A percentile compares a stretch with the other conserved stretches of the same genome.
Conservation (phyloP, 371 early-diverging fungal genomes). For the Fennellomyces sp. region DNA sequence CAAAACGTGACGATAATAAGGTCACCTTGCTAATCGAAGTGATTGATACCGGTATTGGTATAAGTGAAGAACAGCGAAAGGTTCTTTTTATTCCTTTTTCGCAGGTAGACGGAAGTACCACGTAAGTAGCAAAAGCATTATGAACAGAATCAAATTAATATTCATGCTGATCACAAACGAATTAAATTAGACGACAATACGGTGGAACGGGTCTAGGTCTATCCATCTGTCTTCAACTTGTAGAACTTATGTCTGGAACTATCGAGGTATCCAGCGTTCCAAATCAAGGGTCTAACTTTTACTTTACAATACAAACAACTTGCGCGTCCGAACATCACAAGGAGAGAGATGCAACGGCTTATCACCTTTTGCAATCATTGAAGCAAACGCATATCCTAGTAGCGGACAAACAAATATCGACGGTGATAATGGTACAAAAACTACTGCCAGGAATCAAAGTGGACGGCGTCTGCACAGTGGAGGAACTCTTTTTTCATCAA, state of each 20-base stretch:
- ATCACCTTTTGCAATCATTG: conserved; percentile 19
- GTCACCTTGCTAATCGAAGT: conserved; percentile 36
- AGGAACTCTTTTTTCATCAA: conserved; percentile 14
- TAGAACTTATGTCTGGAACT: conserved; percentile 57
- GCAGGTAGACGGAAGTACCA: conserved; percentile 57
- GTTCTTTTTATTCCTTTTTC: conserved; percentile 61
- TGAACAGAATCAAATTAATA: no score
- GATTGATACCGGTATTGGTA: conserved; percentile 59
- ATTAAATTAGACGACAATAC: conserved; percentile 58
- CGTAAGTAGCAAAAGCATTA: conserved; percentile 20
- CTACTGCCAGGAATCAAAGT: conserved; percentile 26
- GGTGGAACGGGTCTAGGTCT: conserved; percentile 70
- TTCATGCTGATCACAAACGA: no score
- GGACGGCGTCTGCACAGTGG: conserved; percentile 26
- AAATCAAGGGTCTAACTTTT: conserved; percentile 59
- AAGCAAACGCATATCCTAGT: conserved; percentile 32
- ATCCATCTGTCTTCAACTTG: conserved; percentile 57
- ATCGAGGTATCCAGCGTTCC: conserved; percentile 57
- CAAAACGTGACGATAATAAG: not conserved
- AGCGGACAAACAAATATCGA: conserved; percentile 27
- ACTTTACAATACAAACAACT: conserved; percentile 47
- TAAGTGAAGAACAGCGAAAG: conserved; percentile 58
- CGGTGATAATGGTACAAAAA: conserved; percentile 32
- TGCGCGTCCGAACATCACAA: conserved; percentile 30
- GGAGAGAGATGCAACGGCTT: conserved; percentile 14